Base-by-base conservation (phyloP, 441 rosid genomes). In the Pelargonium fulgidum region DNA sequence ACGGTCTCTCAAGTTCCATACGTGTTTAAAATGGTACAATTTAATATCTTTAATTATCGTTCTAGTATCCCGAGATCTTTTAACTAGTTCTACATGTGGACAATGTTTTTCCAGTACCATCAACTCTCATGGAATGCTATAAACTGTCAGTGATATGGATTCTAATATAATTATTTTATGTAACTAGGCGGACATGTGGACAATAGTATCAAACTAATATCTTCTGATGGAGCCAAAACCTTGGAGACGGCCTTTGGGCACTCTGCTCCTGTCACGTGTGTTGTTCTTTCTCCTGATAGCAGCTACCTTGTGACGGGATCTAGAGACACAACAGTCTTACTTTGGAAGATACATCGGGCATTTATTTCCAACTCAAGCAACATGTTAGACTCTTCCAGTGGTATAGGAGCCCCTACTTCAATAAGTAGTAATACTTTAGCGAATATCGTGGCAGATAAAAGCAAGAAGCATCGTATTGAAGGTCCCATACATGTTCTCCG, bases 201-300 rank as follows among this genome's bases (percentile, higher is more conserved):
- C 84, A 92, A 85, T 71, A 92, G 98, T 72, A 81, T 92, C 83
- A 95, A 90, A 85, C 75, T 95, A 42, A 65, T 95, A 75, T 88
- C 99, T 68, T 72, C 93, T 54, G 98, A 92, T 74, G 95, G 90
- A 68, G 99, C 97, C 72, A 92, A 86, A 83, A 87, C 96, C 39
- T 76, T 95, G 64, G 98, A 95, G 82, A 86, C 86, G 36, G 99
- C 99, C 36, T 66, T 74, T 70, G 97, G 91, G 66, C 99, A 95
- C 80, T 90, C 91, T 82, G 97, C 97, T 75, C 92, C 98, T 26
- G 98, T 92, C 76, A 95, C 99, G 76, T 95, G 99, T 81, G 84
- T 92, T 79, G 93, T 96, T 72, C 90, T 92, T 69, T 92, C 98
- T 44, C 83, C 88, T 63, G 97, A 95, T 73, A 83, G 90, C 85